These are phyloP conservation scores for Mycena crocata DNA, from an alignment of 768 basidiomycete genomes.

Conservation along the genomic window DNA sequence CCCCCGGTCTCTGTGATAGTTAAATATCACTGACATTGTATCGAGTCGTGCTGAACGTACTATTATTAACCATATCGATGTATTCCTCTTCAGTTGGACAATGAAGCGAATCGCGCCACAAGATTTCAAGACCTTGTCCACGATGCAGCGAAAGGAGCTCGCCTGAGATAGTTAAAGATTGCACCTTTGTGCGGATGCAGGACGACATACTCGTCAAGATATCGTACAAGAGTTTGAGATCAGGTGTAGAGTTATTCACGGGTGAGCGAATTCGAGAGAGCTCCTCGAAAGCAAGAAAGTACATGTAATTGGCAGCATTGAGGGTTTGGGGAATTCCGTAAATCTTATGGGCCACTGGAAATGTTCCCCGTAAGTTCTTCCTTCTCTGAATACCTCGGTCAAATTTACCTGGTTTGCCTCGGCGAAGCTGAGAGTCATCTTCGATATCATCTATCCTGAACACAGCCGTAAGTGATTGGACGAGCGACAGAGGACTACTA, in stretches of 20 bases:
- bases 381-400: too few species aligned
- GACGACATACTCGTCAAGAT: too few species aligned
- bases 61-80: slow-evolving; percentile 95
- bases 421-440: too few species aligned
- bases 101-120: slow-evolving; percentile 90
- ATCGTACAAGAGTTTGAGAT: too few species aligned
- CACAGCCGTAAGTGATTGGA: too few species aligned
- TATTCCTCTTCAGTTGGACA: slow-evolving; percentile 97
- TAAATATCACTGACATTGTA: not conserved
- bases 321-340: slow-evolving; percentile 97
- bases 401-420: too few species aligned
- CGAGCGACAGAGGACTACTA: too few species aligned
- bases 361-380: slow-evolving; percentile 71
- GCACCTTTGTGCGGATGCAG: too few species aligned
- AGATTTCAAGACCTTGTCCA: slow-evolving; percentile 92
- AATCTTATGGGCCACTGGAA: not conserved
- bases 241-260: too few species aligned
- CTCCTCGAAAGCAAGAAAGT: slow-evolving; percentile 76
- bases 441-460: too few species aligned
- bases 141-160: slow-evolving; percentile 88
- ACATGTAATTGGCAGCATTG: slow-evolving; percentile 96
- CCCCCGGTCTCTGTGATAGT: slow-evolving; percentile 89
- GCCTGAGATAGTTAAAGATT: too few species aligned
- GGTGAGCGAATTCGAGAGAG: too few species aligned
- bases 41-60: slow-evolving; percentile 60